Conservation (phyloP, 2,329 filamentous ascomycete species). For the Fusarium sp. region DNA sequence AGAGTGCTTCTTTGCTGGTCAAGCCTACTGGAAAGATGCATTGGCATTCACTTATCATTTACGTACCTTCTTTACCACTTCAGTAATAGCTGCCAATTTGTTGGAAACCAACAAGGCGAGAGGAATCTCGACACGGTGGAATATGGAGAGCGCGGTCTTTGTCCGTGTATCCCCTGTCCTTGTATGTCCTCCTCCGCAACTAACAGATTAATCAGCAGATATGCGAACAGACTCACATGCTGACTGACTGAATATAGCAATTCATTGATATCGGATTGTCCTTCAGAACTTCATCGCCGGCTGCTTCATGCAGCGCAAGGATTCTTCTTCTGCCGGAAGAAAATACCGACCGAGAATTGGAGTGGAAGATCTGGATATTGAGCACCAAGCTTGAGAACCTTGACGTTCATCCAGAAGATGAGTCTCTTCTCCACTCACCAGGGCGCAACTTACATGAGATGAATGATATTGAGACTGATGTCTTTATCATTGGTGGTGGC, state of each 20-base stretch:
- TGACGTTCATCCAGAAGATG: conserved; percentile 14
- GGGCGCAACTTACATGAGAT: neutral
- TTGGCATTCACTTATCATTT: conserved; percentile 34
- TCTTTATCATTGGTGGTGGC: conserved; percentile 34
- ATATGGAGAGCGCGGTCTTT: conserved; percentile 19
- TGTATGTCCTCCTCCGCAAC: neutral
- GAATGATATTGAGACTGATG: neutral
- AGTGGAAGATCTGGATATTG: conserved; percentile 37
- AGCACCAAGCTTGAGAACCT: conserved; percentile 30
- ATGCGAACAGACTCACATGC: no score
- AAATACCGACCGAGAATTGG: fast-evolving
- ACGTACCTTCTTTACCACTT: conserved; percentile 13
- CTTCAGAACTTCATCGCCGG: conserved; percentile 12
- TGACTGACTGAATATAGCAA: conserved; percentile 7
- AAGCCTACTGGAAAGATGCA: conserved; percentile 35
- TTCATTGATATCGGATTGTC: conserved; percentile 18
- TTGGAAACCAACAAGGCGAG: neutral
- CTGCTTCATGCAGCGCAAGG: conserved; percentile 8
- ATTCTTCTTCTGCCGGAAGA: conserved; percentile 15
- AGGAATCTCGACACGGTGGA: neutral
- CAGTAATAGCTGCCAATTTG: neutral
- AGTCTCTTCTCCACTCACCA: neutral
- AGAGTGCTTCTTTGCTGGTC: conserved; percentile 14
- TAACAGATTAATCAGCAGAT: no score
- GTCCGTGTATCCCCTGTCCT: conserved; percentile 24